Evolutionary conservation across 169 alveolate species (phyloP).

Genomic region (Theileria sp.): DNA sequence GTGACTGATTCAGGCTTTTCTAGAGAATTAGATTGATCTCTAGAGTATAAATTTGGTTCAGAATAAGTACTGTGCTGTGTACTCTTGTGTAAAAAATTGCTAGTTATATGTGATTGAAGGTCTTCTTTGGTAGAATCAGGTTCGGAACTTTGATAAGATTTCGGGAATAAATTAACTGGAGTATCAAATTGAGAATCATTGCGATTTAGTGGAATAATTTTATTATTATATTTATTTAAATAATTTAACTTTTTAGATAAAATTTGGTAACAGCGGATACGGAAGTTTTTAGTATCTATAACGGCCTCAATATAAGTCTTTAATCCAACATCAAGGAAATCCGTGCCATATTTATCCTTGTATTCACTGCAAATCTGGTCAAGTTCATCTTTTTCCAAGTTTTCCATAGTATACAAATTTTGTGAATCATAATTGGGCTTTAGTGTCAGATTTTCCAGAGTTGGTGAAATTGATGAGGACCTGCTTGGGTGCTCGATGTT

Average conservation of each 20-base stretch:
- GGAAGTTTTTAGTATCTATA: conserved; percentile 53
- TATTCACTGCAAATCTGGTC: conserved; percentile 39
- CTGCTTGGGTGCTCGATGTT: background rate
- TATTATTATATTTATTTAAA: background rate
- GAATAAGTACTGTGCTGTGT: background rate
- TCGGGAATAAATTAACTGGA: background rate
- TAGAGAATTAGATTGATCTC: background rate
- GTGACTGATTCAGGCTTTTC: background rate
- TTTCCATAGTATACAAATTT: background rate
- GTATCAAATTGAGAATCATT: background rate
- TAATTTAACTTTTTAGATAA: conserved; percentile 32
- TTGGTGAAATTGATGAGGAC: background rate
- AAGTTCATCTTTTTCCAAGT: conserved; percentile 16
- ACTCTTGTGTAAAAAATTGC: background rate
- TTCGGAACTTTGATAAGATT: background rate
- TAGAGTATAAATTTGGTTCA: background rate
- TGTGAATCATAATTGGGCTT: background rate
- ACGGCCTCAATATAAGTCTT: conserved; percentile 55
- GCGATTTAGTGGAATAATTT: background rate
- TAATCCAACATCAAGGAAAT: conserved; percentile 57
- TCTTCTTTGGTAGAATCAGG: background rate
- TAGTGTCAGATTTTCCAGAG: background rate
- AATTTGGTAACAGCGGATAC: conserved; percentile 55
- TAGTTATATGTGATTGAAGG: background rate
- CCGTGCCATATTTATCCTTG: conserved; percentile 48